Base-by-base conservation (phyloP, 2,329 filamentous ascomycete genomes). In the Cylindrodendrum hubeiense region DNA sequence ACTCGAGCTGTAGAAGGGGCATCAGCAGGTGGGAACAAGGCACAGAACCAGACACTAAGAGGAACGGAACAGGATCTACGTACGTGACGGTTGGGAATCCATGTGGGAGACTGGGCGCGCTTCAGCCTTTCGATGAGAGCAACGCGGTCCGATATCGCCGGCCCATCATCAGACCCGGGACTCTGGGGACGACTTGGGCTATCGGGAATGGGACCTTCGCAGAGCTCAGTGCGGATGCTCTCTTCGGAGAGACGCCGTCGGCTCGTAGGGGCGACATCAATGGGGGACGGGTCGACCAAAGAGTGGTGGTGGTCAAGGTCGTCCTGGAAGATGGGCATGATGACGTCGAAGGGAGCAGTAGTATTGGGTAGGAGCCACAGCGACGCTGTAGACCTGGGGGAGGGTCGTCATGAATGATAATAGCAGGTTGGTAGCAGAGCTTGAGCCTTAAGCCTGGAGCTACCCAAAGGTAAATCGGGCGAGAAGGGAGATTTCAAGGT, bases 41-140 rank as follows among this genome's bases (percentile, higher is more conserved):
- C 37, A 44, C 5, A 28, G 21, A 15, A 26, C 15, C 8, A 34
- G 3, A 13, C 21, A 59, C 33, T n/a, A n/a, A 60, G 46, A 28
- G 57, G 39, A 5, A 10, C 26, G 13, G 24, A 13, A 22, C 19
- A 30, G 7, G n/a, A 50, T 41, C 21, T 52, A 79, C 83, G 58
- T 80, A 89, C 91, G 83, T 87, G 86, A 73, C 86, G 86, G 76
- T 85, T 89, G 28, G 89, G 87, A 41, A 90, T 83, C 93, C 93
- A 96, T 5, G 89, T 88, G 39, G 93, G 91, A 74, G 89, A 92
- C 79, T 94, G 90, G 33, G 89, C 90, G 78, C 88, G 89, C 82
- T 98, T 98, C 70, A 98, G 86, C 69, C 91, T 87, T 79, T 94
- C 89, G 62, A 98, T 98, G 72, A 97, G 83, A 78, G 95, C 91